Evolutionary conservation across 805 yeast genomes (phyloP), one percentile per base, ranked within the genome.

Genomic region (Wickerhamiella domercqiae): DNA sequence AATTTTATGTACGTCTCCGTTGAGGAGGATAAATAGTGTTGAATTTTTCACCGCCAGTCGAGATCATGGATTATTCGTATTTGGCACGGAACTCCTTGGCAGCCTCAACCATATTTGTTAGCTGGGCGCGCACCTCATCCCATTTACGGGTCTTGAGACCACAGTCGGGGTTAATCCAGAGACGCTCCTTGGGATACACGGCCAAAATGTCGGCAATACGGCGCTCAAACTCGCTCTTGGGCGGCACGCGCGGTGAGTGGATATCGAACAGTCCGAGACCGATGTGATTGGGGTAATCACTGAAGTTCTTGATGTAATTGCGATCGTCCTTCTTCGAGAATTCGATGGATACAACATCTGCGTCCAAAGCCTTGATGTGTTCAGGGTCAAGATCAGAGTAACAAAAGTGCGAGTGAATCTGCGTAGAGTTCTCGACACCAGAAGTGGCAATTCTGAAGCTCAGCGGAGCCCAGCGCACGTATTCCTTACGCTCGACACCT

Each of bases 101-200:
- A 60, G 98, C 97, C 53, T 80, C 90, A 63, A 90, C 97, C 98
- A 90, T 90, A 71, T 90, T 81, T 65, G 93, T 81, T 67, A 90
- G 78, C 58, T 93, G 83, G 60, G 77, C 84, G 62, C 69, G 83
- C 56, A 87, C 82, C 75, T 90, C 98, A 55, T 80, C 83, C 98
- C 98, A 90, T 56, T 94, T 94, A 78, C 98, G 86, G 65, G 98
- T 90, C 81, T 90, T 90, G 67, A 90, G 77, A 76, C 98, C 98
- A 77, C 98, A 90, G 73, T 90, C 98, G 60, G 98, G 98, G 93
- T 90, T 90, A 62, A 90, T 93, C 98, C 98, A 90, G 76, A 90
- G 81, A 68, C 86, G 87, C 66, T 81, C 82, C 61, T 90, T 93
- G 63, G 96, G 96, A 74, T 87, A 87, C 45, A 81, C 90, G 72